Conservation (phyloP, 768 basidiomycete species). For the Podaxis mareebaensis region DNA sequence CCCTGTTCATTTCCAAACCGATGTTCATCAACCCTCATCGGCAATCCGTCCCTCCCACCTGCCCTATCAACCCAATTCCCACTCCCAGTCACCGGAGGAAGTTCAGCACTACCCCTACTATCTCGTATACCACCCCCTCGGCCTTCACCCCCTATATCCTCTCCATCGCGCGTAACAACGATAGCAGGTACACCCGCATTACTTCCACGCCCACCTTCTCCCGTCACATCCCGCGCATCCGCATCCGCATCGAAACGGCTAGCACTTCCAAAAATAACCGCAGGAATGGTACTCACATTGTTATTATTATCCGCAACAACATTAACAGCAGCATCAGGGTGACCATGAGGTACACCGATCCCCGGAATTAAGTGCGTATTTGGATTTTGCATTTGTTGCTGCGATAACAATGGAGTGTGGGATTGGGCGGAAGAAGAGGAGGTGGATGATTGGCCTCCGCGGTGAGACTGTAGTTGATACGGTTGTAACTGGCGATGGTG, state of each 20-base stretch:
- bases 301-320: conserved; percentile 5
- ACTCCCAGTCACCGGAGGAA: neutral
- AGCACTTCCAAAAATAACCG: conserved; percentile 7
- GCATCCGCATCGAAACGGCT: neutral
- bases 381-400: neutral
- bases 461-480: neutral
- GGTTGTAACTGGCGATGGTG: neutral
- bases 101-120: neutral
- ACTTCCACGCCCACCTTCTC: neutral
- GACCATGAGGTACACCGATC: neutral
- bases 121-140: neutral
- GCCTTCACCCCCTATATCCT: neutral
- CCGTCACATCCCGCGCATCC: neutral
- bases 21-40: neutral
- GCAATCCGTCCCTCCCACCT: neutral
- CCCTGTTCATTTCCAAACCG: neutral
- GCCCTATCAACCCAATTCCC: neutral
- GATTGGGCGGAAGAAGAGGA: neutral
- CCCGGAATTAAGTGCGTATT: neutral
- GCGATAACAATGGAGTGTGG: neutral
- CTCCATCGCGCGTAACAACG: neutral
- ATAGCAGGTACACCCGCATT: conserved; percentile 12
- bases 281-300: neutral
- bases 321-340: neutral
- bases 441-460: neutral